Evolutionary conservation across 805 yeast species (phyloP).

Genomic region (Yamadazyma paraphyllophila): DNA sequence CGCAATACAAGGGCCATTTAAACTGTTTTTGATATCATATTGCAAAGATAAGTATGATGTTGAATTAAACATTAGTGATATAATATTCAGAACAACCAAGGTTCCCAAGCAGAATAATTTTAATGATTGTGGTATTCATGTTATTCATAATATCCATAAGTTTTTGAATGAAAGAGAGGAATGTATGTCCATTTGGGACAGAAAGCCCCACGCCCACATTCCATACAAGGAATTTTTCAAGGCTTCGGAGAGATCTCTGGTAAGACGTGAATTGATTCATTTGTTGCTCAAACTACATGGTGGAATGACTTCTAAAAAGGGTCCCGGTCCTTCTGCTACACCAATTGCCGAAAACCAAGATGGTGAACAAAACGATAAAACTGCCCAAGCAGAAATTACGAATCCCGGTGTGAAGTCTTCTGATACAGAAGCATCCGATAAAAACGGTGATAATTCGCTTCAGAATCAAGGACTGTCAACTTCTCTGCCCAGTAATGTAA

Average conservation of each 20-base stretch:
- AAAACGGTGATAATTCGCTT: too few species aligned
- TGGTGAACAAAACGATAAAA: too few species aligned
- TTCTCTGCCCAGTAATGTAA: background rate
- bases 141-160: slow-evolving; percentile 66
- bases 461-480: background rate
- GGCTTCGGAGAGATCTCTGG: slow-evolving; percentile 27
- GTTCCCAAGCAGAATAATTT: slow-evolving; percentile 86
- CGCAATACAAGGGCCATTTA: slow-evolving; percentile 51
- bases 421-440: too few species aligned
- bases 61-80: slow-evolving; percentile 43
- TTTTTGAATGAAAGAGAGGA: slow-evolving; percentile 50
- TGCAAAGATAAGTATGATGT: slow-evolving; percentile 62
- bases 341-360: too few species aligned
- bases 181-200: slow-evolving; percentile 52
- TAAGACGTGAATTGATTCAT: slow-evolving; percentile 26
- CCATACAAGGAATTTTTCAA: slow-evolving; percentile 19
- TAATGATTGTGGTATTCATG: slow-evolving; percentile 94
- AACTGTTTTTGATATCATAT: slow-evolving; percentile 60
- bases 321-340: background rate
- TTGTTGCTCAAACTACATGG: slow-evolving; percentile 23
- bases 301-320: slow-evolving; percentile 1
- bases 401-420: too few species aligned
- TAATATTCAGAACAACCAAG: slow-evolving; percentile 47
- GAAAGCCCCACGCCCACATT: slow-evolving; percentile 3
- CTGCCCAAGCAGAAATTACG: too few species aligned